Conservation (phyloP, 73 alveolate species). For the Stentor coeruleus region DNA sequence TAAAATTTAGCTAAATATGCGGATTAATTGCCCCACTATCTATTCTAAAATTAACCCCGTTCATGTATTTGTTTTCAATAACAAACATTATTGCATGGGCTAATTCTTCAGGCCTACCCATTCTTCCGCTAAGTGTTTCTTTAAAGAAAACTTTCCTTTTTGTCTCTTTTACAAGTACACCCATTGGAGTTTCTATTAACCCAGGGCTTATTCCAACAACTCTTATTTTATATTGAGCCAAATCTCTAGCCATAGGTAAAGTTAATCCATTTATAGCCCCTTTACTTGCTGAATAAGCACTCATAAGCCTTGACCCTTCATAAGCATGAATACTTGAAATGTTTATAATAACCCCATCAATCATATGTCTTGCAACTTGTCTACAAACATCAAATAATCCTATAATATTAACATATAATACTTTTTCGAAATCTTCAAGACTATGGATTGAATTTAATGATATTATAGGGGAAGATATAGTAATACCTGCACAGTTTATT, state of each 20-base stretch:
- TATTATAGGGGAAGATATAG: conserved; percentile 46
- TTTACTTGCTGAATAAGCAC: conserved; percentile 78
- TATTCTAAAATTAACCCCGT: conserved; percentile 67
- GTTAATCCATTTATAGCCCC: conserved; percentile 89
- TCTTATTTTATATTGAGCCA: conserved; percentile 80
- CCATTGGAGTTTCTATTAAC: conserved; percentile 75
- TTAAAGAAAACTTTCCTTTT: too few species aligned
- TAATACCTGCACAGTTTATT: conserved; percentile 83
- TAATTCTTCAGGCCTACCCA: conserved; percentile 79
- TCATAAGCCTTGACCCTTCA: conserved; percentile 85
- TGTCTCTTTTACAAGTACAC: conserved; percentile 47
- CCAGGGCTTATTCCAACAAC: conserved; percentile 86
- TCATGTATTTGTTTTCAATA: conserved; percentile 61
- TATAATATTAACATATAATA: conserved; percentile 69
- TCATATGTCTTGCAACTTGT: conserved; percentile 65
- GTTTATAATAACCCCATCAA: conserved; percentile 82
- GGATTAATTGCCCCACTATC: conserved; percentile 69
- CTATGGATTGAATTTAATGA: conserved; percentile 44
- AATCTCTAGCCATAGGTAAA: conserved; percentile 94
- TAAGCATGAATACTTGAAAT: conserved; percentile 81
- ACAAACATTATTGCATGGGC: conserved; percentile 59
- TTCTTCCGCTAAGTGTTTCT: too few species aligned
- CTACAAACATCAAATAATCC: conserved; percentile 80
- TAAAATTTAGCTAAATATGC: background rate
- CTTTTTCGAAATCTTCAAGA: conserved; percentile 50